Base-by-base conservation (phyloP, 768 basidiomycete species). In the Hygrocybe punicea region DNA sequence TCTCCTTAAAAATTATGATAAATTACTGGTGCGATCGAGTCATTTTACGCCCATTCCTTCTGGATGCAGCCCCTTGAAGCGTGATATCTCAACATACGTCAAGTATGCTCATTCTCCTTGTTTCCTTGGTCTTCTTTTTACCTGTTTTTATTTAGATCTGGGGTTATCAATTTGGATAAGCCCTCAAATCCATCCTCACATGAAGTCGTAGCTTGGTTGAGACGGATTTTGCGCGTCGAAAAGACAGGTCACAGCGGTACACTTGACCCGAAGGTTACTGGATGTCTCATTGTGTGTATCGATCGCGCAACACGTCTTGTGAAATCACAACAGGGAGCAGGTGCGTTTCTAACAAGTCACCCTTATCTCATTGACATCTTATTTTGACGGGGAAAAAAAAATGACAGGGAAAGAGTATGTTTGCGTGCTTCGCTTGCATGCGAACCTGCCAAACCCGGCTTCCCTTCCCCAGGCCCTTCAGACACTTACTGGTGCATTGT, bases 201-300 rank as follows among this genome's bases (percentile, higher is more conserved):
- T 73, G 97, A 99, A 79, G 97, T 99, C 53, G 97, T 99, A 62
- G 97, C 97, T 14, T 99, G 97, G 97, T 76, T 99, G 60, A 84
- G 95, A 64, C 85, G 97, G n/a, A 99, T 99, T 61, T 73, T 99
- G 53, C 86, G 95, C 19, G 93, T 90, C 23, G 97, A 98, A 73
- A 98, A 99, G 77, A 99, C 97, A 0, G 97, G 97, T 40, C 97
- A 99, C 76, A 97, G 94, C 58, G 97, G 97, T 62, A 99, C 97
- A 44, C 83, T 99, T 47, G 97, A 99, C 71, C 97, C 97, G 48
- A 99, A 99, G 73, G 97, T 99, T 63, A 99, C 97, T 51, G 97
- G 97, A 13, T 99, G 97, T 74, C 72, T 99, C 63, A 98, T 98
- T 67, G 97, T 99, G 40, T 99, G 97, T 71, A 97, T 99, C 70